Evolutionary conservation across 2,329 filamentous ascomycete genomes (phyloP), one percentile per base, ranked within the genome.

Genomic region (Fusarium armeniacum): DNA sequence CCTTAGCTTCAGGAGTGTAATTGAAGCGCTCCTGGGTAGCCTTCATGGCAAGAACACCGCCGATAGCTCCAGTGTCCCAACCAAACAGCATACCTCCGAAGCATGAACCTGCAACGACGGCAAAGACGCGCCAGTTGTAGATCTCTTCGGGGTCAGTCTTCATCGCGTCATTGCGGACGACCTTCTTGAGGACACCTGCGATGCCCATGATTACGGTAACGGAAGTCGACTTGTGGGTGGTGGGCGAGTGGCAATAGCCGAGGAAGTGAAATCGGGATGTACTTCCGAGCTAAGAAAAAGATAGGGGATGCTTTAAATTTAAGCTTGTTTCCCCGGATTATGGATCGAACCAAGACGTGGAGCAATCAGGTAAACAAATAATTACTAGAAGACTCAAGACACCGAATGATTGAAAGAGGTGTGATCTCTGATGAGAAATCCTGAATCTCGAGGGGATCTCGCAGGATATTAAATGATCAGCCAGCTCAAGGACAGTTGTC

Each of bases 141-240:
- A 92, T 89, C 76, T 91, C 86, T 22, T 84, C 82, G 20, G 90
- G 90, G 65, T 92, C 90, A 36, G 81, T 79, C 75, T 85, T 89
- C 87, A 93, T 92, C 45, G 91, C 87, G 77, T 93, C 89, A 82
- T 92, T 92, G 78, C 86, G 86, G 72, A 91, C 85, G 74, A 91
- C 82, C 72, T 80, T 81, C 71, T 82, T 83, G 58, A 91, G 83
- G 70, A 89, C 76, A 55, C 73, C 78, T 45, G 76, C 77, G 20
- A 76, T 69, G 62, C 80, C 81, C 78, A 86, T 85, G 55, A 38
- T 77, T 45, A 54, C 57, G 58, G 50, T 71, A 15, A 46, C 59
- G 49, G n/a, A 43, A 44, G 40, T 36, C 18, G 45, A 46, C 24
- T 63, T 28, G 54, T 53, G 20, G 35, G 50, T n/a, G n/a, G 16